Evolutionary conservation across 2,329 filamentous ascomycete genomes (phyloP).

Genomic region (Sarocladiaceae sp.): DNA sequence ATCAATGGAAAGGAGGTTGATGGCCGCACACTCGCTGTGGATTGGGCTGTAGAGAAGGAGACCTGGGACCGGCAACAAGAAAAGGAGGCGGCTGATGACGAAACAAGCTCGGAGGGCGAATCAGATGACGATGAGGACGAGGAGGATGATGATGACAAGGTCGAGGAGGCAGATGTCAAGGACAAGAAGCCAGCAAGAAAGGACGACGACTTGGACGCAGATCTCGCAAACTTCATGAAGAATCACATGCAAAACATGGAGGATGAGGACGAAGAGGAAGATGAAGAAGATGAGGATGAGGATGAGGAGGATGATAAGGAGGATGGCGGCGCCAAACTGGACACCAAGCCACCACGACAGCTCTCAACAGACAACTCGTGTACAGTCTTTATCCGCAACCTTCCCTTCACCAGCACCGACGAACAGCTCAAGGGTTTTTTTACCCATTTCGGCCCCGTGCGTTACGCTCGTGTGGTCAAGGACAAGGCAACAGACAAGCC

Average conservation of each 20-base stretch:
- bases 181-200: conserved; percentile 24
- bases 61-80: conserved; percentile 69
- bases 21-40: conserved; percentile 83
- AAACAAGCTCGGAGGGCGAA: conserved; percentile 21
- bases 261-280: conserved; percentile 50
- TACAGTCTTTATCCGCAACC: conserved; percentile 88
- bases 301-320: conserved; percentile 40
- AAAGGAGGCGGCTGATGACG: conserved; percentile 23
- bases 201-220: conserved; percentile 39
- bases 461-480: conserved; percentile 88
- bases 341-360: conserved; percentile 20
- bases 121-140: conserved; percentile 18
- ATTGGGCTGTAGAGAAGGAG: conserved; percentile 93
- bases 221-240: conserved; percentile 53
- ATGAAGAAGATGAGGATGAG: conserved; percentile 38
- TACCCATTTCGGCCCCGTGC: conserved; percentile 76
- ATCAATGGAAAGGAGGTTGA: conserved; percentile 90
- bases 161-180: conserved; percentile 20
- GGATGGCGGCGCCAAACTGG: conserved; percentile 19
- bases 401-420: conserved; percentile 85
- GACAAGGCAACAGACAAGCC: conserved; percentile 82
- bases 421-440: conserved; percentile 83
- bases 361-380: conserved; percentile 59
- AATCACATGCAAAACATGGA: conserved; percentile 54
- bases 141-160: conserved; percentile 22